phyloP scores from a whole-genome alignment of 1,284 basidiomycete genomes.

The Laetiporus sulphureus region DNA sequence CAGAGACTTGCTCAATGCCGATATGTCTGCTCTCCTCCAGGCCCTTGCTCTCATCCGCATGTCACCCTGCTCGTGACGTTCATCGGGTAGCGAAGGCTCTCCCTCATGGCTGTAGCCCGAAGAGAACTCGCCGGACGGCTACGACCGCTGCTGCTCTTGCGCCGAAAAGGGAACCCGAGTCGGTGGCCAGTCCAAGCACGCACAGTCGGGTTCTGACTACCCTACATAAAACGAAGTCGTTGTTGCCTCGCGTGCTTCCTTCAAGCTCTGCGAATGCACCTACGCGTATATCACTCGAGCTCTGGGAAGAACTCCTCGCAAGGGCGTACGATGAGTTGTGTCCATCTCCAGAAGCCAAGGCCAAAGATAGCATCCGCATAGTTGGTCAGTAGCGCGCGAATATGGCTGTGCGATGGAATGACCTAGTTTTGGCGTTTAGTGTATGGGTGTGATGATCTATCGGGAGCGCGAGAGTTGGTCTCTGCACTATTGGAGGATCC shows the following conservation, averaged over 20 bases:
- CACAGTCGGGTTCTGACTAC: slow-evolving; percentile 21
- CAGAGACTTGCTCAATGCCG: slow-evolving; percentile 21
- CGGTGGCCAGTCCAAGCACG: background rate
- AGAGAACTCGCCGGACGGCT: slow-evolving; percentile 8
- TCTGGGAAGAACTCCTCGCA: slow-evolving; percentile 36
- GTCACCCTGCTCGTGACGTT: background rate
- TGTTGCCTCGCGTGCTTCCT: slow-evolving; percentile 35
- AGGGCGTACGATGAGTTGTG: slow-evolving; percentile 29
- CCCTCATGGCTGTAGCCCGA: background rate
- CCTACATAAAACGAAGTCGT: slow-evolving; percentile 33
- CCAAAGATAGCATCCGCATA: slow-evolving; percentile 29
- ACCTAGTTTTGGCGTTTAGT: slow-evolving; percentile 32
- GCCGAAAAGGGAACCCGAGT: slow-evolving; percentile 6
- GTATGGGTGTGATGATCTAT: slow-evolving; percentile 44
- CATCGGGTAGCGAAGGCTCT: background rate
- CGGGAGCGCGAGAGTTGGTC: slow-evolving; percentile 49
- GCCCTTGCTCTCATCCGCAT: slow-evolving; percentile 7
- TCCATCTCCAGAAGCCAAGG: slow-evolving; percentile 14
- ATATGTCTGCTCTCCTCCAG: slow-evolving; percentile 22
- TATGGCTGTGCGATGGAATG: background rate
- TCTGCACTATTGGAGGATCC: slow-evolving; percentile 64
- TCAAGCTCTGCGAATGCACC: slow-evolving; percentile 5
- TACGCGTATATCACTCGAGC: slow-evolving; percentile 20
- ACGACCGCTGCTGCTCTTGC: slow-evolving; percentile 7
- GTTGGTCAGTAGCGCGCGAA: slow-evolving; percentile 33